phyloP scores from a whole-genome alignment of 148 eudicot genomes.

The Bassia scoparia region DNA sequence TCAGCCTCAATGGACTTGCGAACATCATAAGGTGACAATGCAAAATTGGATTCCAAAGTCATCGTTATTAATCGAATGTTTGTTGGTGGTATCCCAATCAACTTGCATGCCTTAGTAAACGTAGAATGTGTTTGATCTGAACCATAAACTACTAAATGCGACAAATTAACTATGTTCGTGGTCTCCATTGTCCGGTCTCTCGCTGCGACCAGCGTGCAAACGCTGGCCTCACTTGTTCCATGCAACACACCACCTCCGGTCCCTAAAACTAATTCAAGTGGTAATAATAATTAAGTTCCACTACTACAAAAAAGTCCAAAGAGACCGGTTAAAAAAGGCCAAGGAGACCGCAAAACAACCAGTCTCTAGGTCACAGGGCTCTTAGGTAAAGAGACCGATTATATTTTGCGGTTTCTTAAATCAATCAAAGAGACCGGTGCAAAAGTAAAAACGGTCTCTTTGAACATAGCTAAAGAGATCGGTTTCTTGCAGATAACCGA shows the following conservation, averaged over 20 bases:
- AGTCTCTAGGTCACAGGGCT: no score
- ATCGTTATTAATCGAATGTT: conserved; percentile 44
- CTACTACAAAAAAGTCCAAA: no score
- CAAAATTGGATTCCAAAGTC: conserved; percentile 11
- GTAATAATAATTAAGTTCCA: no score
- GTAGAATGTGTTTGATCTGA: conserved; percentile 63
- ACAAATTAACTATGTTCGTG: conserved; percentile 21
- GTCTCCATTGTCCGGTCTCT: conserved; percentile 36
- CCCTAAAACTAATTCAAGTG: conserved; percentile 25
- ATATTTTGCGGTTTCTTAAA: no score
- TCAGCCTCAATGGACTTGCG: conserved; percentile 33
- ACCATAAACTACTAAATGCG: conserved; percentile 49
- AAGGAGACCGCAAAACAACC: no score
- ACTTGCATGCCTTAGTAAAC: conserved; percentile 38
- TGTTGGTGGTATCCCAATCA: conserved; percentile 42
- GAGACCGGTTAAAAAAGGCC: no score
- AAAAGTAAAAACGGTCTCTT: no score
- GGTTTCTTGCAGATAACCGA: no score
- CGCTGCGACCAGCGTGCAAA: conserved; percentile 48
- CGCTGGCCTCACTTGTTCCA: conserved; percentile 44
- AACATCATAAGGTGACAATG: conserved; percentile 29
- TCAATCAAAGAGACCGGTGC: no score
- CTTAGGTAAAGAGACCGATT: no score
- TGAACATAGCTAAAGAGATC: no score
- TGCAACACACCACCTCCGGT: conserved; percentile 53